Evolutionary conservation across 805 yeast species (phyloP), one percentile per base, ranked within the genome.

Genomic region (Tetrapisispora namnaoensis): DNA sequence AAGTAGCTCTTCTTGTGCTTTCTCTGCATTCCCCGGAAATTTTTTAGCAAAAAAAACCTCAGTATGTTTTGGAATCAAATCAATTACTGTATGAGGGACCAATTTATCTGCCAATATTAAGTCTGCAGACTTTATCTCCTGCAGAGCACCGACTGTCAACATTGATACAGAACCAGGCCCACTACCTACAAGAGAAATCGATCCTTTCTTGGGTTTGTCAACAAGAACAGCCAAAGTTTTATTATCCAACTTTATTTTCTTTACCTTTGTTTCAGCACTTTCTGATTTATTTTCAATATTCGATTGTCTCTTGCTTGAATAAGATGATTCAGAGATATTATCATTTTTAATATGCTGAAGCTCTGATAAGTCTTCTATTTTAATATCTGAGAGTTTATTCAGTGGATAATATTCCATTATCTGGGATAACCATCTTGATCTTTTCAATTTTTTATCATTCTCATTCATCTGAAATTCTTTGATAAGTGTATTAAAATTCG

Each of bases 11-110:
- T 84, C 76, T 66, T 91, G 98, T 0, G 98, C 98, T 44, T 77
- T 76, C 59, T 89, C 96, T 1, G 98, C 97, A 63, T 91, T 91
- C 1, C 98, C 98, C 2, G 98, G 98, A 68, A 89, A 91, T 65
- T 91, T 91, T 38, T 88, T 76, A 1, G 98, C 98, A 51, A 91
- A 89, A 62, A 85, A 88, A 4, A 83, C 71, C 42, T 81, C 82
- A 1, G 95, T 86, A 30, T 73, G 72, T 30, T 75, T 63, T 0
- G 97, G 97, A n/a, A 91, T 82, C 18, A 90, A 67, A 42, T 83
- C 86, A 35, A 91, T 69, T 1, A 91, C 95, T 56, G 82, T 83
- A 56, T 84, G 86, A 3, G 98, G 98, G 0, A 91, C 97, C 24
- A 91, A 73, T 61, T 91, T 91, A 63, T 91, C 98, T 1, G 97